Evolutionary conservation across 331 rosid species (phyloP), one percentile per base, ranked within the genome.

Genomic region (Acacia concinna): DNA sequence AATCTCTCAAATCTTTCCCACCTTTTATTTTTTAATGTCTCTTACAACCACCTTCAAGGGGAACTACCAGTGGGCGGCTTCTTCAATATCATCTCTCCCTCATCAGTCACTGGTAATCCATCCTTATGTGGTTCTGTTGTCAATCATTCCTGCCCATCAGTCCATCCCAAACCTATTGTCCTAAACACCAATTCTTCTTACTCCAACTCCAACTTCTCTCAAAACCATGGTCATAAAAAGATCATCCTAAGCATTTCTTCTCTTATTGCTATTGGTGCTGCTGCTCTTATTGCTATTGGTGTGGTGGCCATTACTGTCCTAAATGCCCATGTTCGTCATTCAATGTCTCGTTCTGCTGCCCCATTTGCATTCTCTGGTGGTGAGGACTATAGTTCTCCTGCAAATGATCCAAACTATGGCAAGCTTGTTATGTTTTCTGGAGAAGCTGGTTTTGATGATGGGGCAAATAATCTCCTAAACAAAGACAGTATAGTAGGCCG

Each of bases 101-200:
- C 93, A 63, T 91, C 90, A 31, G 80, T 92, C 43, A 80, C 78
- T 9, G 90, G 90, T 52, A 95, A 95, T 73, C 91, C 98, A 3
- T 92, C 87, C 31, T 84, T 95, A 17, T 95, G 97, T 79, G 97
- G 98, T 59, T 92, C 99, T 79, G 78, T 86, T 71, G 91, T 95
- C 49, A 87, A 85, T 59, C 91, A 85, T 27, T 84, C 99, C 35
- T 93, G 99, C 81, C 91, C 92, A 30, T 76, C 97, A 2, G 87
- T 87, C 44, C 99, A 93, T 83, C 99, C 97, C 65, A 95, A 95
- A 78, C 99, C 99, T 20, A 85, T 95, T 43, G 99, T 95, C 83
- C 91, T 95, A 4, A 95, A 95, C 81, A 97, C 99, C 8, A 95
- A 95, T 82, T 95, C 99, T 75, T 88, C 93, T 1, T 72, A 73